Percentiles rank a stretch among this genome's conserved stretches.
Evolutionary conservation across 2,329 filamentous ascomycete species (phyloP).

Genomic region (Beauveria bassiana): DNA sequence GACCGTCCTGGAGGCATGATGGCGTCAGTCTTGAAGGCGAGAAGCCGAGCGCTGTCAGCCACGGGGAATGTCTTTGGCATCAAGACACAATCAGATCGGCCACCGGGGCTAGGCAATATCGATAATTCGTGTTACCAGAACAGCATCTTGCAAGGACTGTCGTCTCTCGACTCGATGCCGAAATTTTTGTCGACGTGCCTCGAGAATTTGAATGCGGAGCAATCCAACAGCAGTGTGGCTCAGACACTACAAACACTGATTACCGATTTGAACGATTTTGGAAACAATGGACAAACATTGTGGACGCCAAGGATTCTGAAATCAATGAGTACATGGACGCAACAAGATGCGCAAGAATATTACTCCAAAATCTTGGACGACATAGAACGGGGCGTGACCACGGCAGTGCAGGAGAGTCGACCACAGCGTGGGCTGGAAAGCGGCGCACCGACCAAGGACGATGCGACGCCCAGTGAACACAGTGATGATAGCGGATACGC

Average conservation of each 20-base stretch:
- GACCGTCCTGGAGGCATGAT: slow-evolving; percentile 46
- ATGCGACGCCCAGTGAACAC: slow-evolving; percentile 37
- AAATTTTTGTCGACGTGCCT: slow-evolving; percentile 52
- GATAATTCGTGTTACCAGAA: slow-evolving; percentile 99
- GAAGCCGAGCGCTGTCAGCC: slow-evolving; percentile 48
- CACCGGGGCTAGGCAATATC: slow-evolving; percentile 73
- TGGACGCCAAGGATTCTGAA: slow-evolving; percentile 80
- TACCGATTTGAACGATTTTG: slow-evolving; percentile 57
- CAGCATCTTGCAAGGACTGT: slow-evolving; percentile 79
- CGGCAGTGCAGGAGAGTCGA: slow-evolving; percentile 28
- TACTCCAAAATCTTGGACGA: slow-evolving; percentile 84
- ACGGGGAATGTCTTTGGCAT: slow-evolving; percentile 35
- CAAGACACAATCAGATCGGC: slow-evolving; percentile 37
- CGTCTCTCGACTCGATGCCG: slow-evolving; percentile 64
- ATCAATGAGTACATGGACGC: slow-evolving; percentile 89
- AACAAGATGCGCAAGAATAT: slow-evolving; percentile 97
- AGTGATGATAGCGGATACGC: slow-evolving; percentile 51
- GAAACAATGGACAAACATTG: slow-evolving; percentile 66
- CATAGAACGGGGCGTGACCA: slow-evolving; percentile 67
- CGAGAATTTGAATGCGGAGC: slow-evolving; percentile 19
- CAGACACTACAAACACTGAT: slow-evolving; percentile 57
- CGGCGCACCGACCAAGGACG: slow-evolving; percentile 29
- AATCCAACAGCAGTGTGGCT: slow-evolving; percentile 29
- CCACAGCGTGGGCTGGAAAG: slow-evolving; percentile 32
- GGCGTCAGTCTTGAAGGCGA: slow-evolving; percentile 48